These are phyloP conservation scores for Blastobotrys ciferrii DNA, from an alignment of 1,139 yeast genomes.

Conservation along the genomic window DNA sequence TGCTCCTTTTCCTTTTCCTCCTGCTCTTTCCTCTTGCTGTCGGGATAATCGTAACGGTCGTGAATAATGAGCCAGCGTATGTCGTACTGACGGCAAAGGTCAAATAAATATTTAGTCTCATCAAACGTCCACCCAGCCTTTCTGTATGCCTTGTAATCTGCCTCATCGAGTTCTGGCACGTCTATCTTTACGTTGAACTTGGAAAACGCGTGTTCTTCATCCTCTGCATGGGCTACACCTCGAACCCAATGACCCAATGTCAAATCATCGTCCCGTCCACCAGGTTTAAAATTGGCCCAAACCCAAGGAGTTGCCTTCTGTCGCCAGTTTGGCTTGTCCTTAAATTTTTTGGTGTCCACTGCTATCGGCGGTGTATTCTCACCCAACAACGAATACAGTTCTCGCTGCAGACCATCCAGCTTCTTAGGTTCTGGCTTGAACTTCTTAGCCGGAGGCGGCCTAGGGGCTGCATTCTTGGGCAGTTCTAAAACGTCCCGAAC, in stretches of 20 bases:
- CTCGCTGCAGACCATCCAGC: conserved; percentile 81
- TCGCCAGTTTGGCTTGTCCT: conserved; percentile 60
- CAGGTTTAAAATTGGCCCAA: conserved; percentile 57
- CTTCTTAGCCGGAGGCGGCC: conserved; percentile 26
- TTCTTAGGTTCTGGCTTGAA: conserved; percentile 23
- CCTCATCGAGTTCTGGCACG: conserved; percentile 66
- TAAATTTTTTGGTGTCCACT: conserved; percentile 50
- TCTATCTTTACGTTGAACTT: conserved; percentile 70
- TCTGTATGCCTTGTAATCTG: conserved; percentile 51
- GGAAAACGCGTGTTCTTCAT: conserved; percentile 65
- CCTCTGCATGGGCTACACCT: conserved; percentile 50
- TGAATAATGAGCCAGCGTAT: conserved; percentile 82
- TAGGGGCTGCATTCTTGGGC: conserved; percentile 38
- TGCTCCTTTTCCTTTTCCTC: conserved; percentile 12
- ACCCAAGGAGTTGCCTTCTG: conserved; percentile 83
- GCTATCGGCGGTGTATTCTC: conserved; percentile 88
- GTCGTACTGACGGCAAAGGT: conserved; percentile 69
- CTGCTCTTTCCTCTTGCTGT: conserved; percentile 18
- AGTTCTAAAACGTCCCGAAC: conserved; percentile 76
- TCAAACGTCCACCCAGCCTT: conserved; percentile 63
- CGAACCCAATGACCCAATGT: conserved; percentile 82
- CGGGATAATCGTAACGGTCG: conserved; percentile 61
- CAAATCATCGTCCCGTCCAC: conserved; percentile 49
- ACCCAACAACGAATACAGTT: conserved; percentile 81
- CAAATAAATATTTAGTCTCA: conserved; percentile 76